Conservation (phyloP, 108 stramenopile genomes). For the Chaetoceros tenuissimus region DNA sequence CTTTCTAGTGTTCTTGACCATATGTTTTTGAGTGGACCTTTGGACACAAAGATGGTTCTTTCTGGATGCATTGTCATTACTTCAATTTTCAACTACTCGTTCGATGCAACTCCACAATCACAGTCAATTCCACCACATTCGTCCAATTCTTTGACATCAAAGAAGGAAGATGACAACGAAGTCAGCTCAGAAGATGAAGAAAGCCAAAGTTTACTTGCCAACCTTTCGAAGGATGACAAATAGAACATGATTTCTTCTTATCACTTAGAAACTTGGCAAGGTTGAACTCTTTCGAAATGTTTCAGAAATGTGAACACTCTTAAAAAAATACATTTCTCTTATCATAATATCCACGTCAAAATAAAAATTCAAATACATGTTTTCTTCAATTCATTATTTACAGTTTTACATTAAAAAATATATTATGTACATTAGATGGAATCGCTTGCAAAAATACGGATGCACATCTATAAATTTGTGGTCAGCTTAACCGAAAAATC, state of each 20-base stretch:
- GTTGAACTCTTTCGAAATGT: no score
- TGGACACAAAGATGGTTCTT: constrained; percentile 70
- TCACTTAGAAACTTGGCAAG: no score
- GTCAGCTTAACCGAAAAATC: constrained; percentile 7
- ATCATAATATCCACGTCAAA: no score
- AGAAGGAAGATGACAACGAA: constrained; percentile 14
- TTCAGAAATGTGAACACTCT: no score
- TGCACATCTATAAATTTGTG: not conserved
- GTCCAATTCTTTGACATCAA: constrained; percentile 9
- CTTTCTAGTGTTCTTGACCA: constrained; percentile 63
- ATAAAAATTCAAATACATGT: not conserved
- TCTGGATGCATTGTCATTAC: constrained; percentile 72
- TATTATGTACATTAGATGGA: not conserved
- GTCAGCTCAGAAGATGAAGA: not conserved
- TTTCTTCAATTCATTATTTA: not conserved
- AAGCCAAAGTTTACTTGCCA: not conserved
- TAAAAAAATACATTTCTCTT: no score
- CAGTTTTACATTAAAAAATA: not conserved
- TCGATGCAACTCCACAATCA: constrained; percentile 48
- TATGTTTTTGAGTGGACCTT: constrained; percentile 55
- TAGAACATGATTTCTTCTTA: no score
- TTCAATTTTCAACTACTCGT: constrained; percentile 76
- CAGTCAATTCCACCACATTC: constrained; percentile 4
- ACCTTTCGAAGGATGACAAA: not conserved
- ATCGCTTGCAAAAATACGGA: not conserved